Percentiles rank a stretch among this genome's conserved stretches.
Conservation (phyloP, 768 basidiomycete genomes). For the Phaffia australis region DNA sequence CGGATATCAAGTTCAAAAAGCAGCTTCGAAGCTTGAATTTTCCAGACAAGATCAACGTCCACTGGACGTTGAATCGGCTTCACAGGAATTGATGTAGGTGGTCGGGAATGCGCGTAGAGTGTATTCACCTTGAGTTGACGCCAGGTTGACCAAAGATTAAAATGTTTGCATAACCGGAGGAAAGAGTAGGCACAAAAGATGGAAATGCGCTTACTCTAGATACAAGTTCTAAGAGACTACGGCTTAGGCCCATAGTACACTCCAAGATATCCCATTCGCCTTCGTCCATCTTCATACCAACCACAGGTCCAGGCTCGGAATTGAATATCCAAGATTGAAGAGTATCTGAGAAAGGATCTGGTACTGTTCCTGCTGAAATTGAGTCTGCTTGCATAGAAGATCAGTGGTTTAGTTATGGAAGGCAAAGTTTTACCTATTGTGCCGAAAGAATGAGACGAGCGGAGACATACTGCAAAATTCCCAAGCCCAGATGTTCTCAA, state of each 20-base stretch:
- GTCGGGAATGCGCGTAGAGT: constrained; percentile 14
- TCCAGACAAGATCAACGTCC: neutral
- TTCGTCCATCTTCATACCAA: neutral
- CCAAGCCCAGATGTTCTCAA: neutral
- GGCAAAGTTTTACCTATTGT: neutral
- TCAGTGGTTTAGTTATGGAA: neutral
- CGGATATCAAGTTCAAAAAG: constrained; percentile 2
- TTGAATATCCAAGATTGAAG: constrained; percentile 2
- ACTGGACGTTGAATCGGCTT: neutral
- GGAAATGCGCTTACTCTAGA: neutral
- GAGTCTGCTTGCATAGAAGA: neutral
- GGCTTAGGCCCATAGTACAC: neutral
- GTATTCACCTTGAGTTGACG: neutral
- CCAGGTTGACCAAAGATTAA: too few relatives aligned
- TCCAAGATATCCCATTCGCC: constrained; percentile 10
- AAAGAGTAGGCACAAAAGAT: neutral
- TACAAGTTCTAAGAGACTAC: constrained; percentile 2
- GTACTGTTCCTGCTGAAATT: constrained; percentile 6
- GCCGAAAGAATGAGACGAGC: too few relatives aligned
- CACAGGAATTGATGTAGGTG: neutral
- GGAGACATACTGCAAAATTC: too few relatives aligned
- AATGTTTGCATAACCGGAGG: neutral
- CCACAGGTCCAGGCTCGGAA: neutral
- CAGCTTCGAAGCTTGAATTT: neutral
- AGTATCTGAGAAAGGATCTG: neutral